phyloP scores from a whole-genome alignment of 1,139 yeast species.

The Yamadazyma atmosphaerica region DNA sequence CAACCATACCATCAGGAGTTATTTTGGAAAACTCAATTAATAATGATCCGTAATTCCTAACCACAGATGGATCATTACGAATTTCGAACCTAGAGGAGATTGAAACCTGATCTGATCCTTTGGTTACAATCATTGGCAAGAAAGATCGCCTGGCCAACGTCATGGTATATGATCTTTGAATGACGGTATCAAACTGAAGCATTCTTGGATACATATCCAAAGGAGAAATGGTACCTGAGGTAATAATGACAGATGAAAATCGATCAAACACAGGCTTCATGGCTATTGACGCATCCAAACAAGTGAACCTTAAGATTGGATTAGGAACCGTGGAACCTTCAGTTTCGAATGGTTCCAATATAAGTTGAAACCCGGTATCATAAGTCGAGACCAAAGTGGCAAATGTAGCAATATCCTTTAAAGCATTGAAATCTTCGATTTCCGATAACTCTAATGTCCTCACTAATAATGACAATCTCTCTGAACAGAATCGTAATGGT shows the following conservation, averaged over 20 bases:
- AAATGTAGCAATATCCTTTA: slow-evolving; percentile 94
- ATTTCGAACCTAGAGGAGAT: slow-evolving; percentile 95
- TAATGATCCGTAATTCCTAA: slow-evolving; percentile 91
- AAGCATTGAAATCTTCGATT: slow-evolving; percentile 87
- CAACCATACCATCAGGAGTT: slow-evolving; percentile 98
- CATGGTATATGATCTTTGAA: slow-evolving; percentile 95
- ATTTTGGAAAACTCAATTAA: slow-evolving; percentile 89
- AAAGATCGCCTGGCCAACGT: slow-evolving; percentile 90
- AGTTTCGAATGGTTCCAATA: slow-evolving; percentile 93
- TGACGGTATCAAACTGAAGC: slow-evolving; percentile 91
- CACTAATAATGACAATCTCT: slow-evolving; percentile 81
- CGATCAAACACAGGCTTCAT: slow-evolving; percentile 95
- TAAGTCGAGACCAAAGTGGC: slow-evolving; percentile 95
- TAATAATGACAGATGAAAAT: slow-evolving; percentile 90
- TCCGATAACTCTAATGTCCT: slow-evolving; percentile 85
- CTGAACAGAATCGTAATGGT: slow-evolving; percentile 90
- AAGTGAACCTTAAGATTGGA: slow-evolving; percentile 91
- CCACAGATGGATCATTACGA: slow-evolving; percentile 96
- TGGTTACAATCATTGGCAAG: slow-evolving; percentile 92
- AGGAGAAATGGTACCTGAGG: slow-evolving; percentile 98
- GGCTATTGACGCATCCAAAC: slow-evolving; percentile 97
- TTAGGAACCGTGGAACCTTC: slow-evolving; percentile 98
- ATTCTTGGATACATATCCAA: slow-evolving; percentile 98
- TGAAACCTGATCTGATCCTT: slow-evolving; percentile 97
- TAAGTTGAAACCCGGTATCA: slow-evolving; percentile 87